These are phyloP conservation scores for Cryptococcus deneoformans DNA, from an alignment of 1,284 basidiomycete species.

Conservation along the genomic window DNA sequence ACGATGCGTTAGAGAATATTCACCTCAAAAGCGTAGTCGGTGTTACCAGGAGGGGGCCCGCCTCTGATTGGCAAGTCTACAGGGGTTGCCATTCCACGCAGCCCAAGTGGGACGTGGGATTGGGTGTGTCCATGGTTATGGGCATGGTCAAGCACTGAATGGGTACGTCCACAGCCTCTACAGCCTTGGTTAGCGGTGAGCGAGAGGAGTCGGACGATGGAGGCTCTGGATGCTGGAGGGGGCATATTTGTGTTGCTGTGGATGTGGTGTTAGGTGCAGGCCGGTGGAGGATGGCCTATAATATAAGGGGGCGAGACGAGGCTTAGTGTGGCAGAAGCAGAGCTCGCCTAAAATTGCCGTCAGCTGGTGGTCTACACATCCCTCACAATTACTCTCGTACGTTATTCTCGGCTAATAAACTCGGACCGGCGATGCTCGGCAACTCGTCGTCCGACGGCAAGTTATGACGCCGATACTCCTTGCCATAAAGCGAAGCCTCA, in stretches of 20 bases:
- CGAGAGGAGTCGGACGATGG: conserved; percentile 37
- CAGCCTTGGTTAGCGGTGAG: conserved; percentile 42
- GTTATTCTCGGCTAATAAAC: too few species aligned
- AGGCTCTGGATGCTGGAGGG: conserved; percentile 34
- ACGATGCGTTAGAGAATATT: conserved; percentile 14
- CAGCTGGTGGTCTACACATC: too few species aligned
- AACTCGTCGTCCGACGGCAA: too few species aligned
- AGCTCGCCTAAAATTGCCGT: too few species aligned
- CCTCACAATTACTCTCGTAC: too few species aligned
- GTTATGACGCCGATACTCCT: too few species aligned
- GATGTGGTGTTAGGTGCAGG: too few species aligned
- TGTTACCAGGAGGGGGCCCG: conserved; percentile 54
- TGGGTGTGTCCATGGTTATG: conserved; percentile 7
- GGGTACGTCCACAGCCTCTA: conserved; percentile 42
- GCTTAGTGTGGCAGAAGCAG: too few species aligned
- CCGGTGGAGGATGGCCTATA: too few species aligned
- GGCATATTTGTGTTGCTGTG: conserved; percentile 19
- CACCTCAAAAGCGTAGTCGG: conserved; percentile 96
- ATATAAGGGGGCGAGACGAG: too few species aligned
- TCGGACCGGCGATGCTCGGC: too few species aligned
- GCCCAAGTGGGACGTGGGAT: conserved; percentile 1
- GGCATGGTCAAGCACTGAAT: conserved; percentile 29
- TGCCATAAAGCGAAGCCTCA: too few species aligned
- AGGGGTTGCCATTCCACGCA: conserved; percentile 67
- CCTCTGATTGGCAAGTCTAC: conserved; percentile 57